Evolutionary conservation across 495 filamentous ascomycete genomes (phyloP).

Genomic region (Tetracladium marchalianum): DNA sequence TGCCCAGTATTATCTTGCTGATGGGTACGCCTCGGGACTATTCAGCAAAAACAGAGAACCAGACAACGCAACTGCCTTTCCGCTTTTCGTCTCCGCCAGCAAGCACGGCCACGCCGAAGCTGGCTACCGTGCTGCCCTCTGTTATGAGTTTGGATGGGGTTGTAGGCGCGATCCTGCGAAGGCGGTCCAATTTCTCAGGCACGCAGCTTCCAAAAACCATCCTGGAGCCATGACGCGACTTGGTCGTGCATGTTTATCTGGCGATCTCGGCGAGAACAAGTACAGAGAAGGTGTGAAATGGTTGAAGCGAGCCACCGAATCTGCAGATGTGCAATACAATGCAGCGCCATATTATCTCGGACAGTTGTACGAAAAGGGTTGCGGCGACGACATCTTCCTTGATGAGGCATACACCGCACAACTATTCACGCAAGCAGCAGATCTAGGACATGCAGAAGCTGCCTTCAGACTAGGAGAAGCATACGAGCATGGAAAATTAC

Average conservation of each 20-base stretch:
- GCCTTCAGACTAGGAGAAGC: slow-evolving; percentile 85
- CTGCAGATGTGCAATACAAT: slow-evolving; percentile 85
- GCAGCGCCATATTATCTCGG: slow-evolving; percentile 87
- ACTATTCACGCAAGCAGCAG: slow-evolving; percentile 87
- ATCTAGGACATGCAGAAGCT: slow-evolving; percentile 80
- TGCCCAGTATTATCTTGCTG: slow-evolving; percentile 93
- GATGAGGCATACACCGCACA: slow-evolving; percentile 89
- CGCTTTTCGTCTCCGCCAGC: slow-evolving; percentile 83
- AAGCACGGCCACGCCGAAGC: slow-evolving; percentile 98
- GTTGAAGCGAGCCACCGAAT: slow-evolving; percentile 86
- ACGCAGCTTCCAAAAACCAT: slow-evolving; percentile 84
- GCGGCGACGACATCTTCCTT: slow-evolving; percentile 83
- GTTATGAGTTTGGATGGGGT: slow-evolving; percentile 98
- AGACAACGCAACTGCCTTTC: slow-evolving; percentile 83
- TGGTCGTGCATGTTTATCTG: slow-evolving; percentile 78
- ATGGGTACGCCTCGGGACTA: slow-evolving; percentile 87
- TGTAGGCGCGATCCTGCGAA: slow-evolving; percentile 78
- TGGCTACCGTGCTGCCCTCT: slow-evolving; percentile 84
- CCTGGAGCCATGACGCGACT: slow-evolving; percentile 90
- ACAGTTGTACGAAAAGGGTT: slow-evolving; percentile 77
- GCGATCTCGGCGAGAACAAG: slow-evolving; percentile 78
- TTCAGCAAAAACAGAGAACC: slow-evolving; percentile 80
- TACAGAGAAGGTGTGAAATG: slow-evolving; percentile 92
- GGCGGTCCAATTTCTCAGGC: slow-evolving; percentile 87
- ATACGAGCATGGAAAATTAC: slow-evolving; percentile 85